Conservation (phyloP, 2,329 filamentous ascomycete species). For the Laburnicola sp. region DNA sequence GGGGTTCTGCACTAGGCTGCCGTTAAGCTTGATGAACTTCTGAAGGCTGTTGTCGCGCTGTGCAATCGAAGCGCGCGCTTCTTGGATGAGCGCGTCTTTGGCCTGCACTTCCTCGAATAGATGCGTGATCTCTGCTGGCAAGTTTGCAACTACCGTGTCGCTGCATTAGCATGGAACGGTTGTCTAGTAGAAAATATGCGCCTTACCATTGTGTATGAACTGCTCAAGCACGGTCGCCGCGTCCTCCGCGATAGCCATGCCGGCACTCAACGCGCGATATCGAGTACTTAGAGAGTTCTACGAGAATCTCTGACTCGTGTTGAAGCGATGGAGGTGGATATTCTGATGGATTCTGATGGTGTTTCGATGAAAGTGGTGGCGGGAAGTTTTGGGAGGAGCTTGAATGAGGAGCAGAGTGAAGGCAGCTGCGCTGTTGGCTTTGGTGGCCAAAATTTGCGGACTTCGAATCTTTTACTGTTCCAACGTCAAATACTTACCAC, state of each 20-base stretch:
- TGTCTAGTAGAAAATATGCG: background rate
- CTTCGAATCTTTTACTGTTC: background rate
- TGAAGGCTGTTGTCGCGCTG: constrained; percentile 76
- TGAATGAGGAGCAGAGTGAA: no score
- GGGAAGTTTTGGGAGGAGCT: constrained; percentile 15
- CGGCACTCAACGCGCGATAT: background rate
- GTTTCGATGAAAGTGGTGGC: constrained; percentile 19
- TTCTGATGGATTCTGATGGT: constrained; percentile 24
- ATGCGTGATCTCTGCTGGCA: constrained; percentile 80
- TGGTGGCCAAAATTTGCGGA: no score
- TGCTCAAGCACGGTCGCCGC: constrained; percentile 75
- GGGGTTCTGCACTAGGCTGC: constrained; percentile 72
- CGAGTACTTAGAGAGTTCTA: background rate
- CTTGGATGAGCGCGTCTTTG: constrained; percentile 73
- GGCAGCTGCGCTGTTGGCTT: constrained; percentile 4
- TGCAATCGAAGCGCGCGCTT: constrained; percentile 69
- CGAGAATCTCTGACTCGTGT: background rate
- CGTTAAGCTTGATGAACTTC: constrained; percentile 77
- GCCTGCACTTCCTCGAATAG: constrained; percentile 81
- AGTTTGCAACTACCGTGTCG: constrained; percentile 63
- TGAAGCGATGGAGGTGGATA: background rate
- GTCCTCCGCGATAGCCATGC: constrained; percentile 56
- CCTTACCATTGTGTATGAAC: constrained; percentile 68
- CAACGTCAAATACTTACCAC: background rate
- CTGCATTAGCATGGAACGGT: constrained; percentile 11